phyloP scores from a whole-genome alignment of 23 red algal genomes.

The Cyanidiococcus yangmingshanensis region DNA sequence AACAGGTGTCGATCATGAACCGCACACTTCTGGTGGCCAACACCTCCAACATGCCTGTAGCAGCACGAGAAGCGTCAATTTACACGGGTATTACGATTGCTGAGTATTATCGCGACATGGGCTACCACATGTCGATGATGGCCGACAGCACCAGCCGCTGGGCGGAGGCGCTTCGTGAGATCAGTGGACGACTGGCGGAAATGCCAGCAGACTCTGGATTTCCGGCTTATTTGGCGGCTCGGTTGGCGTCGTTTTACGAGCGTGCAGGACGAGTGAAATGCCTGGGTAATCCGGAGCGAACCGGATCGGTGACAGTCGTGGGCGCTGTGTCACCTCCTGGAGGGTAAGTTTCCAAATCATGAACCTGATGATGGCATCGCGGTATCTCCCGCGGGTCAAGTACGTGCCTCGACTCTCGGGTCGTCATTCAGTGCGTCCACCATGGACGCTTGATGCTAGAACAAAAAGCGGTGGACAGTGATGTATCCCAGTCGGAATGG shows the following conservation, averaged over 20 bases:
- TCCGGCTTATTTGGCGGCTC: conserved; percentile 94
- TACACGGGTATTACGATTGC: conserved; percentile 98
- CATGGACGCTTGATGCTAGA: background rate
- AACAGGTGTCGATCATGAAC: conserved; percentile 92
- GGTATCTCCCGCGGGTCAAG: conserved; percentile 10
- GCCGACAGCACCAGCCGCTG: conserved; percentile 94
- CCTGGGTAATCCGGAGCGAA: conserved; percentile 71
- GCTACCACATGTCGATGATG: conserved; percentile 97
- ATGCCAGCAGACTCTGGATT: conserved; percentile 99
- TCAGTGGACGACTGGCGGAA: conserved; percentile 95
- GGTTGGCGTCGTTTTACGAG: conserved; percentile 98
- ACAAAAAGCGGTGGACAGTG: background rate
- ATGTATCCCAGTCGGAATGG: background rate
- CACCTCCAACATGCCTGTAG: conserved; percentile 99
- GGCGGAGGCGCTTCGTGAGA: conserved; percentile 98
- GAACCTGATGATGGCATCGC: background rate
- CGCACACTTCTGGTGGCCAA: conserved; percentile 96
- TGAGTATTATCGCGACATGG: conserved; percentile 99
- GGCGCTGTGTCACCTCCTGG: conserved; percentile 92
- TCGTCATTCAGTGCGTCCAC: background rate
- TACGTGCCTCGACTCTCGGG: background rate
- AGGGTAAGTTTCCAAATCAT: conserved; percentile 26
- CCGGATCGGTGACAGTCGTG: conserved; percentile 96
- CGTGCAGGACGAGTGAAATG: conserved; percentile 85
- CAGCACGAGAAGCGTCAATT: conserved; percentile 95